Evolutionary conservation across 179 eudicot species (phyloP), one percentile per base, ranked within the genome.

Genomic region (Silene noctiflora): DNA sequence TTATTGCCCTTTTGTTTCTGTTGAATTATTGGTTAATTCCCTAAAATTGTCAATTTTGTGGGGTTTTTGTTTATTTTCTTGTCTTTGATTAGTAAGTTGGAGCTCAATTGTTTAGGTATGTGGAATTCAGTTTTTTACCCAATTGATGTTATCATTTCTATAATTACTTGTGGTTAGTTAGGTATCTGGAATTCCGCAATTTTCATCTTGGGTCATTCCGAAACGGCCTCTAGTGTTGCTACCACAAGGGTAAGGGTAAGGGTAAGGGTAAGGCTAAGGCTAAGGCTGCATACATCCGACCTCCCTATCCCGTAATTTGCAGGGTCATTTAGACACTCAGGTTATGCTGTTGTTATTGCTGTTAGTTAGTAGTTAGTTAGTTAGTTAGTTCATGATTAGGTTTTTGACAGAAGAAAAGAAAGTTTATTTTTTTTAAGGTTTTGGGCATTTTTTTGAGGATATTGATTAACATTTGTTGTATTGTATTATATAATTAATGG

Each of bases 31-130:
- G 48, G 29, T 53, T 75, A 21, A 46, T 46, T 60, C 62, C 64
- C 78, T 75, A 51, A 80, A 48, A 19, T 71, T 51, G n/a, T 51
- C 16, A 51, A 51, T 56, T 67, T 64, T 62, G 7, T 10, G 67
- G 13, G 76, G 80, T 73, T 81, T 77, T 80, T 71, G 66, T 73
- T 67, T 65, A 2, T 16, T 76, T 70, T 64, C 63, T 6, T 19
- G 11, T 35, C 10, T 22, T 35, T 76, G 51, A 63, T 19, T 11
- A 39, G 11, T 39, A 39, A 39, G 27, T 75, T 79, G 77, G 53
- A 79, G 82, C 75, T 61, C 27, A 68, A 74, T 46, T 68, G 35
- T 74, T 80, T 21, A 80, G 82, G 82, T 80, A 80, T 70, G 79
- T 75, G n/a, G 20, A 55, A 20, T 76, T 75, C 13, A 13, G 0